phyloP scores from a whole-genome alignment of 306 rosid genomes.

The Vigna nakashimae region DNA sequence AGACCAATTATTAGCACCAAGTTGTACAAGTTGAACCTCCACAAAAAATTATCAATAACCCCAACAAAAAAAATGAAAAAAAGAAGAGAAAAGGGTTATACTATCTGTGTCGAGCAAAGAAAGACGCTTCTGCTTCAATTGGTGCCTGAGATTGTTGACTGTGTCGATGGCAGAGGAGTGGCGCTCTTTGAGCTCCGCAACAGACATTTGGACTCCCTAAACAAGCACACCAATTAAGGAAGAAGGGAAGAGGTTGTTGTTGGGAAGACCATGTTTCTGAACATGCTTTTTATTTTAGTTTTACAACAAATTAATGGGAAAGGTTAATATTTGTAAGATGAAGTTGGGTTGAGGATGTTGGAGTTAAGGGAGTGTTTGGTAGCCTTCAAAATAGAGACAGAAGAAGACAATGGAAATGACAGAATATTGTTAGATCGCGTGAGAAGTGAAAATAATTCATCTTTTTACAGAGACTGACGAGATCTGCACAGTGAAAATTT shows the following conservation, averaged over 20 bases:
- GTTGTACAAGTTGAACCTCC: not conserved
- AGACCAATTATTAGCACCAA: not conserved
- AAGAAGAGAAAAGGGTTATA: slow-evolving; percentile 9
- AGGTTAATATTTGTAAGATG: not conserved
- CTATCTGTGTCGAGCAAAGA: slow-evolving; percentile 84
- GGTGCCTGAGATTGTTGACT: slow-evolving; percentile 73
- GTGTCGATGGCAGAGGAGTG: slow-evolving; percentile 71
- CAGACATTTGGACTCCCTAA: slow-evolving; percentile 61
- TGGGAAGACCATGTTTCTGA: slow-evolving; percentile 4
- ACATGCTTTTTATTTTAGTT: slow-evolving; percentile 17
- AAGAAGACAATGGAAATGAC: too few relatives aligned
- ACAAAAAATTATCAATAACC: not conserved
- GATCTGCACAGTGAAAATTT: too few relatives aligned
- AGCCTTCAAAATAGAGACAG: not conserved
- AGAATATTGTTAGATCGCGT: too few relatives aligned
- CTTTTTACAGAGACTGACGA: too few relatives aligned
- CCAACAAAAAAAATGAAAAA: not conserved
- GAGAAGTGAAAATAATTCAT: too few relatives aligned
- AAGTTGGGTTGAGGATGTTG: not conserved
- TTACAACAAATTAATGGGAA: not conserved
- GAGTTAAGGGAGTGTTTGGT: not conserved
- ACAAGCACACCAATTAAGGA: not conserved
- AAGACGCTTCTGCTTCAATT: slow-evolving; percentile 67
- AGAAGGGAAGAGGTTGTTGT: slow-evolving; percentile 17
- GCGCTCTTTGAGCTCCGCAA: slow-evolving; percentile 80